Evolutionary conservation across 176 grass and related monocot genomes (phyloP).

Genomic region (Avena eriantha): DNA sequence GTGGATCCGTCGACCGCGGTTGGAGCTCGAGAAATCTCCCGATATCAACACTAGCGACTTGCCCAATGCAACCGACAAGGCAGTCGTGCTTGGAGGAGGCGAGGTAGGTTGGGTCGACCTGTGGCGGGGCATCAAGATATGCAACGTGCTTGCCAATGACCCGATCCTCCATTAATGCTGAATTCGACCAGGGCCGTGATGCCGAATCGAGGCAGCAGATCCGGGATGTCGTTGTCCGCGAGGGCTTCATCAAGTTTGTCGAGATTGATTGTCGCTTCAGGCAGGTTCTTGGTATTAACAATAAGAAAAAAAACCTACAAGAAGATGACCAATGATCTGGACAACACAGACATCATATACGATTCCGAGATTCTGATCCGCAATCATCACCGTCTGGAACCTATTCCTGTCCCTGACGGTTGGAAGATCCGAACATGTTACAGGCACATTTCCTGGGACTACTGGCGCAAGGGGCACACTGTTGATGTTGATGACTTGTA

Average conservation of each 20-base stretch:
- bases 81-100: background rate
- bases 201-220: background rate
- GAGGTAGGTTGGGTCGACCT: background rate
- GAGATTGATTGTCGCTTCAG: background rate
- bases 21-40: background rate
- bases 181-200: background rate
- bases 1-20: background rate
- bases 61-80: background rate
- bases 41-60: background rate
- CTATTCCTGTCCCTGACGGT: background rate
- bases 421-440: constrained; percentile 24
- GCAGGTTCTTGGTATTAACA: background rate
- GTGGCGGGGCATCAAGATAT: background rate
- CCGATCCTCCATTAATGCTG: background rate
- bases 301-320: background rate
- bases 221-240: background rate
- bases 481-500: background rate
- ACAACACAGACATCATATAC: background rate
- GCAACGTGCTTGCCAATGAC: background rate
- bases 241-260: constrained; percentile 1
- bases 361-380: background rate
- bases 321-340: background rate
- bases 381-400: background rate
- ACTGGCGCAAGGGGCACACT: background rate
- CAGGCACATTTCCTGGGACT: background rate